Evolutionary conservation across 1,139 yeast species (phyloP), one percentile per base, ranked within the genome.

Genomic region (Diutina catenulata): DNA sequence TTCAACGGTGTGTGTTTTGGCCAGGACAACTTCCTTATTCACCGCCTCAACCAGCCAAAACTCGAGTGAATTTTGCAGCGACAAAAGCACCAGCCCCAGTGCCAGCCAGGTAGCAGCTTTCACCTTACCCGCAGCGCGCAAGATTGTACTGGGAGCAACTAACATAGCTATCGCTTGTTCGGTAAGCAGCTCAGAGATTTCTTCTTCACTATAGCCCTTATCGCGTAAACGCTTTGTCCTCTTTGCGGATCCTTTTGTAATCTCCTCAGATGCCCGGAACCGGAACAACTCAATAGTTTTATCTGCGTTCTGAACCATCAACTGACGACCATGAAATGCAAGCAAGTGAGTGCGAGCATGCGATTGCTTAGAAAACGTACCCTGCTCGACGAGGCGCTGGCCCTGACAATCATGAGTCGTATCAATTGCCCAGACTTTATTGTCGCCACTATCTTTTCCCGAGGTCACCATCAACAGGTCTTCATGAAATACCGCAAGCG

Each of bases 371-470:
- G 80, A 83, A 47, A 82, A 70, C 4, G 62, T 48, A 0, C 97
- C 97, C 40, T 66, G 59, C 49, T 76, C 86, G 2, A 50, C 49
- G 3, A 91, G 45, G 48, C 78, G 81, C 7, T 11, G 11, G 27
- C 52, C 47, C 24, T 64, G 63, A 41, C 75, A 80, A n/a, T 68
- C 69, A 21, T 62, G 63, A 2, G 52, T 44, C 35, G 81, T 56
- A 48, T 83, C 75, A 18, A 87, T 52, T 24, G 62, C 58, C 97
- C 98, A 91, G 13, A 87, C 69, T 52, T 84, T 86, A 28, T 84
- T 71, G 53, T 87, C 94, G n/a, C n/a, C n/a, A n/a, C n/a, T n/a
- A 45, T 82, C 80, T 45, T 81, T 87, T 29, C 95, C 93, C 27
- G 81, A 70, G 2, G 95, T 87, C 14, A 87, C 59, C 21, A 74